phyloP scores from a whole-genome alignment of 495 filamentous ascomycete genomes.

The Xeromyces bisporus region DNA sequence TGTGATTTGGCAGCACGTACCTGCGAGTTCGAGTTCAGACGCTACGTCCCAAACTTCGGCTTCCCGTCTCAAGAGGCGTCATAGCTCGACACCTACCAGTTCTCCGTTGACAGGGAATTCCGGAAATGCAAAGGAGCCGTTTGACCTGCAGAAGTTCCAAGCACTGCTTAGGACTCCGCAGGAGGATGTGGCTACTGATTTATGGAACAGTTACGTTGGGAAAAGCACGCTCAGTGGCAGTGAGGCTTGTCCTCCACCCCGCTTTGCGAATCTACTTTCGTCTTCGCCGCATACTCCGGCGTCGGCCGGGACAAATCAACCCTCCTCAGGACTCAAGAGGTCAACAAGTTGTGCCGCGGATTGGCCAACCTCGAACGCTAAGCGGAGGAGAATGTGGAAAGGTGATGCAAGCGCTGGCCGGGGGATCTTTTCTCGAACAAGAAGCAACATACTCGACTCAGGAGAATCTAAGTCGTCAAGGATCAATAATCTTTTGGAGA shows the following conservation, averaged over 20 bases:
- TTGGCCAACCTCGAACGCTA: constrained; percentile 39
- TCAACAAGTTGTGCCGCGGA: constrained; percentile 56
- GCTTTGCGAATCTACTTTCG: constrained; percentile 48
- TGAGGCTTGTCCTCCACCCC: constrained; percentile 28
- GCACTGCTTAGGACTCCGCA: constrained; percentile 54
- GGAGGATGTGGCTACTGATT: constrained; percentile 63
- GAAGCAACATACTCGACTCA: constrained; percentile 33
- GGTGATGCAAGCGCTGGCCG: constrained; percentile 16
- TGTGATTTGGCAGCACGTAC: constrained; percentile 50
- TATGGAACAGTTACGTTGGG: constrained; percentile 69
- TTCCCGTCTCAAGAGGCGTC: constrained; percentile 49
- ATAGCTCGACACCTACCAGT: constrained; percentile 66
- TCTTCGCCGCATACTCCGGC: constrained; percentile 50
- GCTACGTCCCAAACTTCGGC: constrained; percentile 29
- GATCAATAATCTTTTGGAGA: constrained; percentile 46
- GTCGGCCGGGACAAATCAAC: constrained; percentile 23
- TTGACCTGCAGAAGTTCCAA: constrained; percentile 35
- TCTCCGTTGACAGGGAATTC: constrained; percentile 43
- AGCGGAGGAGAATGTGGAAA: constrained; percentile 27
- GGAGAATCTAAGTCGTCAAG: constrained; percentile 37
- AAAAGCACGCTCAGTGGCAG: constrained; percentile 24
- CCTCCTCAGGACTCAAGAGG: constrained; percentile 41
- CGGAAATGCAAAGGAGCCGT: constrained; percentile 23
- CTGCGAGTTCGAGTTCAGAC: constrained; percentile 27
- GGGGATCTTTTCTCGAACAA: constrained; percentile 30